Conservation (phyloP, 805 yeast species). For the Blastobotrys attinorum region DNA sequence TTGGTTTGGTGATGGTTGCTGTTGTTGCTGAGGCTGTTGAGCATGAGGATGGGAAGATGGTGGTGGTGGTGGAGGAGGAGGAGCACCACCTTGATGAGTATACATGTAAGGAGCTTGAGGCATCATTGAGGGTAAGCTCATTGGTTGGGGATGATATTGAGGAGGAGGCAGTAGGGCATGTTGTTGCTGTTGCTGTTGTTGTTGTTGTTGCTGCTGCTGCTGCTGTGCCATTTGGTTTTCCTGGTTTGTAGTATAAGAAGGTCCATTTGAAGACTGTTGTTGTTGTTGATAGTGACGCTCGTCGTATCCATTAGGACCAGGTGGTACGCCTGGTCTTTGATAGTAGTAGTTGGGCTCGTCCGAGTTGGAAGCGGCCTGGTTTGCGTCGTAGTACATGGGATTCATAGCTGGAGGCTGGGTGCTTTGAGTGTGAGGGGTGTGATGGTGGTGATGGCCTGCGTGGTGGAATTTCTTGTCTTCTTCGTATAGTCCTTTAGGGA, state of each 20-base stretch:
- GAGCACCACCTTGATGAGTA: background rate
- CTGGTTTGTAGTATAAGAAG: too few species aligned
- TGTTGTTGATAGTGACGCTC: background rate
- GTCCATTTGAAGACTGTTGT: too few species aligned
- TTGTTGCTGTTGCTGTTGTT: background rate
- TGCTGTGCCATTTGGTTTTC: too few species aligned
- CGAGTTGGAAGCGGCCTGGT: background rate
- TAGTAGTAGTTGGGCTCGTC: background rate
- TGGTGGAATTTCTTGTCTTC: background rate
- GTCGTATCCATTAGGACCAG: too few species aligned
- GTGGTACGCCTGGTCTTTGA: too few species aligned
- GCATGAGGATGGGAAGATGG: slow-evolving; percentile 4
- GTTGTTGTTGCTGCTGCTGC: background rate
- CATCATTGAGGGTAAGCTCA: background rate
- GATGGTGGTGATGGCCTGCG: background rate
- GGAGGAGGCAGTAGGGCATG: background rate
- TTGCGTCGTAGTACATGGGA: background rate
- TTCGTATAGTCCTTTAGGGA: slow-evolving; percentile 1
- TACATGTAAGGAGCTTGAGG: background rate
- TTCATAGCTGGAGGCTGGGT: background rate
- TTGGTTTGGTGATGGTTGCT: slow-evolving; percentile 4
- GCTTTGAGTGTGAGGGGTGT: background rate
- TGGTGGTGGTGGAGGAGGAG: slow-evolving; percentile 2
- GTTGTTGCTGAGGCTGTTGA: slow-evolving; percentile 2
- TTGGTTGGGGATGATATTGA: background rate